A percentile compares a stretch with the other conserved stretches of the same genome.
These are phyloP conservation scores for Fusarium anguioides DNA, from an alignment of 2,329 filamentous ascomycete genomes.

Conservation along the genomic window DNA sequence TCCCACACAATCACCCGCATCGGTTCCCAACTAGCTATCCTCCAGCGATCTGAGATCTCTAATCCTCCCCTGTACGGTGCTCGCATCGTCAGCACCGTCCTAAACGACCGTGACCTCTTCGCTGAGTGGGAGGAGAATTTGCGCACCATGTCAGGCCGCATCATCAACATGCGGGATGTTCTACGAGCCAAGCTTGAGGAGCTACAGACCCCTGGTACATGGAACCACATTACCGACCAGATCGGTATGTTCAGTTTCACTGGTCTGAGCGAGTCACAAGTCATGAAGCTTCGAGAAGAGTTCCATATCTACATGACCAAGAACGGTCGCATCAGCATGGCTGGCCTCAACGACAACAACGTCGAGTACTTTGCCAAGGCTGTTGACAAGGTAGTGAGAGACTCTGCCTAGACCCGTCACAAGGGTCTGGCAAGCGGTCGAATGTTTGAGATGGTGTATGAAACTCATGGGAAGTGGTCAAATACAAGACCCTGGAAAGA, in stretches of 20 bases:
- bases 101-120: conserved; percentile 86
- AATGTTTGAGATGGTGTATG: conserved; percentile 38
- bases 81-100: conserved; percentile 82
- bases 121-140: conserved; percentile 93
- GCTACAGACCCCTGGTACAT: conserved; percentile 85
- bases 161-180: conserved; percentile 87
- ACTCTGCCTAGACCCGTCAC: conserved; percentile 39
- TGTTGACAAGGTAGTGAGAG: conserved; percentile 80
- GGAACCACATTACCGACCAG: conserved; percentile 98
- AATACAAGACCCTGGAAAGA: conserved; percentile 39
- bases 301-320: conserved; percentile 93
- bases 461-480: conserved; percentile 44
- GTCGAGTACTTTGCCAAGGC: conserved; percentile 93
- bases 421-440: conserved; percentile 2
- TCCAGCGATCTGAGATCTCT: conserved; percentile 97
- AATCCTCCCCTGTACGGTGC: conserved; percentile 97
- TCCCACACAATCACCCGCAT: conserved; percentile 71
- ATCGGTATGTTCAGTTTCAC: conserved; percentile 99
- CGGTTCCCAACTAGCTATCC: conserved; percentile 87
- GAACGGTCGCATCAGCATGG: conserved; percentile 98
- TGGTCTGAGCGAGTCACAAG: conserved; percentile 79
- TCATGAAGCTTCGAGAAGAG: conserved; percentile 74
- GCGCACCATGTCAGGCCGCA: conserved; percentile 92
- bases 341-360: conserved; percentile 92
- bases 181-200: conserved; percentile 84